phyloP scores from a whole-genome alignment of 1,284 basidiomycete genomes.

The Neolentinus lepideus region DNA sequence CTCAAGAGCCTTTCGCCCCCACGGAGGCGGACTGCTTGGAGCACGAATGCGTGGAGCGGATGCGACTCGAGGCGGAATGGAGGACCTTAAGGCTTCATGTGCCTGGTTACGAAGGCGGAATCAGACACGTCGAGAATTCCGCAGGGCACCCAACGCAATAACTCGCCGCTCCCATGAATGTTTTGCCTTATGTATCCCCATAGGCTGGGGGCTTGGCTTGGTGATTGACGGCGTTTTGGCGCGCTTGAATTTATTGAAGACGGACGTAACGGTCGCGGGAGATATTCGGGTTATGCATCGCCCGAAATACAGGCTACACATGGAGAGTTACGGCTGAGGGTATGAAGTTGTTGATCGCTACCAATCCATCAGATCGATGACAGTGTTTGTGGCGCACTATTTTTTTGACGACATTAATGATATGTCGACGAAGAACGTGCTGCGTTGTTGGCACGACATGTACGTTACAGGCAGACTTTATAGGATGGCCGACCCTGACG shows the following conservation, averaged over 20 bases:
- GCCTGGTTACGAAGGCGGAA: background rate
- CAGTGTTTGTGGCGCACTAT: too few species aligned
- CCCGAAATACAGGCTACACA: background rate
- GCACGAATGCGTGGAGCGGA: background rate
- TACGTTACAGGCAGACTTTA: too few species aligned
- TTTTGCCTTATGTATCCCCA: too few species aligned
- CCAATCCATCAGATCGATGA: too few species aligned
- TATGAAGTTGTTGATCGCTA: background rate
- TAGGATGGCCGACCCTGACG: too few species aligned
- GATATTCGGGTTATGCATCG: background rate
- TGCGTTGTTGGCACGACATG: too few species aligned
- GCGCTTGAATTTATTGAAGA: too few species aligned
- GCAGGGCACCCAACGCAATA: background rate
- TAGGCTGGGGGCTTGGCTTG: too few species aligned
- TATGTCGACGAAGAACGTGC: too few species aligned
- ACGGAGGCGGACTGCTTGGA: background rate
- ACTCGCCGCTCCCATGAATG: background rate
- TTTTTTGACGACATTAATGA: too few species aligned
- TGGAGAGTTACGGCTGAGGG: background rate
- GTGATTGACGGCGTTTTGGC: too few species aligned
- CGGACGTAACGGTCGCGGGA: background rate
- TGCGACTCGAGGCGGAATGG: background rate
- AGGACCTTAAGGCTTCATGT: background rate
- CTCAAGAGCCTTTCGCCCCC: background rate
- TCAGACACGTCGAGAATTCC: background rate